Evolutionary conservation across 768 basidiomycete species (phyloP), one percentile per base, ranked within the genome.

Genomic region (Xerocomellus intermedius): DNA sequence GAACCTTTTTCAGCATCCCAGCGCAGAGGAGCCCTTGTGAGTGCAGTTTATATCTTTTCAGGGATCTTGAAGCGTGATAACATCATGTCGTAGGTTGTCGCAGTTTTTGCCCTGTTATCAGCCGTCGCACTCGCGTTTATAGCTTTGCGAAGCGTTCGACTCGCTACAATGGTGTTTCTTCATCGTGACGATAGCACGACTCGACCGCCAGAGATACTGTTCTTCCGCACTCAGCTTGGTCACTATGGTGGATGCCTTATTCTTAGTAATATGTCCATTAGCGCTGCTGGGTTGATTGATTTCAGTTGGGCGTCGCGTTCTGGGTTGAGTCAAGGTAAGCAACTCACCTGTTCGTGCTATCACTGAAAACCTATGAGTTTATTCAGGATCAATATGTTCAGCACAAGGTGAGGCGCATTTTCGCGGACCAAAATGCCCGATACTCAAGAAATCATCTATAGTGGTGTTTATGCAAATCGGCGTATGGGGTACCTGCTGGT

Each of bases 181-280:
- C 64, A 58, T 32, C 63, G 52, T 35, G 57, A 66, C 17, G 46
- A 62, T 28, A 64, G 67, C 55, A 64, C 76, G 17, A 50, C 56
- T 30, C 70, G 72, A 44, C 53, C 61, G 5, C 65, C 68, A 32
- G 82, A 83, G 67, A 80, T 77, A 39, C 72, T 82, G 55, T 88
- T 89, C 69, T 87, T 90, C 69, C 78, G 79, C 53, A 87, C 86
- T 8, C 86, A 87, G 58, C 78, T 89, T 14, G 89, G 89, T 1
- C 78, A 80, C 47, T 89, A 88, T 65, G 79, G 81, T n/a, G 77
- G 74, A 37, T 87, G 82, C 62, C 74, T 91, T 52, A 73, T 89
- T 56, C 59, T 84, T 26, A 79, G 79, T 56, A 84, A 88, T 66
- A 70, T 81, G 50, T 71, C 84, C 64, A 80, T 73, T 53, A 76